Base-by-base conservation (phyloP, 805 yeast species). In the Barnettozyma pratensis region DNA sequence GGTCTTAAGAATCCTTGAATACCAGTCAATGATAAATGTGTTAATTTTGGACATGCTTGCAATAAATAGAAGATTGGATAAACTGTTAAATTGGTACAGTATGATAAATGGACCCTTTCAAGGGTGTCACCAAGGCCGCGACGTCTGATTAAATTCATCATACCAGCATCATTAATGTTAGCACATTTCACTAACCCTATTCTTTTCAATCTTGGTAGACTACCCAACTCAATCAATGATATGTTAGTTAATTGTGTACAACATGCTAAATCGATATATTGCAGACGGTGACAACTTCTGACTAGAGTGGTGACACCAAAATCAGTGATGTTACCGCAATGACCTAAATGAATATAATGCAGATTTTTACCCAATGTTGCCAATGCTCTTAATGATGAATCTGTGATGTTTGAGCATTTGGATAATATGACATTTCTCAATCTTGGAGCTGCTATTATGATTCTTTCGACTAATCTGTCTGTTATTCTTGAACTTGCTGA, bases 211-310 rank as follows among this genome's bases (percentile, higher is more conserved):
- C 85, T 81, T 7, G 95, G 88, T 55, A 92, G 72, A 42, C 78
- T 79, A 3, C 96, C 79, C 54, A 92, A 71, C 59, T 85, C 95
- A 39, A 79, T 75, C 39, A 94, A 77, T 1, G 96, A 81, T 58
- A 80, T 77, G 68, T 94, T 88, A 3, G 98, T 90, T 47, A 92
- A 74, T 64, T 88, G 95, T 1, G 85, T 74, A 64, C 99, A 92
- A 66, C 97, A 91, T 12, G 98, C 98, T 51, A 94, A 78, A 68
- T 92, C 99, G 54, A 92, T 88, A 65, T 91, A 92, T 59, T 88
- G 95, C 49, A 92, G 80, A 50, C 96, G 74, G 49, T 85, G 86
- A 61, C 98, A 94, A 42, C 77, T 75, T 54, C 85, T 76, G 10
- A 88, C 87, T 51, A 92, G 72, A 9, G 78, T 74, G 30, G 80